Evolutionary conservation across 495 filamentous ascomycete genomes (phyloP), one percentile per base, ranked within the genome.

Genomic region (Xylaria grammica): DNA sequence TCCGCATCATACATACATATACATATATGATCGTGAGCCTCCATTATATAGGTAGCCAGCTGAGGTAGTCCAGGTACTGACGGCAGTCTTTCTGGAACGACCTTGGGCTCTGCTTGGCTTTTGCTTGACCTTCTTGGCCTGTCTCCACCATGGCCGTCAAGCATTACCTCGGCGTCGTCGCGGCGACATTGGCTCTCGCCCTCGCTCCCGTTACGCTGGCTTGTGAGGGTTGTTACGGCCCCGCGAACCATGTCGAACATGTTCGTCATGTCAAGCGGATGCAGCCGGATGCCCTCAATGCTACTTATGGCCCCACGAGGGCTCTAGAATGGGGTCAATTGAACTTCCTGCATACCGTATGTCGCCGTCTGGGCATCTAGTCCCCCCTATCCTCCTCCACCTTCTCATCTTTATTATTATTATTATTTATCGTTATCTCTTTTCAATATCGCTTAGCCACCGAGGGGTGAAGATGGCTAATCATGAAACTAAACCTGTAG

Each of bases 291-390:
- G 79, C 82, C 0, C 68, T 72, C 27, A 75, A 78, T 57, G 76
- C 77, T 22, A 70, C 67, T 36, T 82, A 63, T 30, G 74, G 72
- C 38, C 74, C 72, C 38, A 72, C 60, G 54, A 69, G 66, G 34
- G 65, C 70, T n/a, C 59, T 76, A 24, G 72, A 76, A 66, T 93
- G 92, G 91, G 91, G 89, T 4, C 88, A 93, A 74, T 80, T 96
- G 54, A 96, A 96, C 76, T 92, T 97, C 74, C 77, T 97, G 22
- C 90, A 93, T 69, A 94, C 91, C 4, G 74, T 76, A 63, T 42
- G 72, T 67, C 30, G 29, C 50, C 2, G 10, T 53, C 42, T 26
- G 20, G 10, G 54, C 57, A 10, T 9, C 32, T 15, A 17, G 17
- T 42, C 40, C 6, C 40, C 13, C 40, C 8, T 42, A 17, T 3